A percentile compares a stretch with the other conserved stretches of the same genome.
phyloP scores from a whole-genome alignment of 331 rosid species.

The Telfairia occidentalis region DNA sequence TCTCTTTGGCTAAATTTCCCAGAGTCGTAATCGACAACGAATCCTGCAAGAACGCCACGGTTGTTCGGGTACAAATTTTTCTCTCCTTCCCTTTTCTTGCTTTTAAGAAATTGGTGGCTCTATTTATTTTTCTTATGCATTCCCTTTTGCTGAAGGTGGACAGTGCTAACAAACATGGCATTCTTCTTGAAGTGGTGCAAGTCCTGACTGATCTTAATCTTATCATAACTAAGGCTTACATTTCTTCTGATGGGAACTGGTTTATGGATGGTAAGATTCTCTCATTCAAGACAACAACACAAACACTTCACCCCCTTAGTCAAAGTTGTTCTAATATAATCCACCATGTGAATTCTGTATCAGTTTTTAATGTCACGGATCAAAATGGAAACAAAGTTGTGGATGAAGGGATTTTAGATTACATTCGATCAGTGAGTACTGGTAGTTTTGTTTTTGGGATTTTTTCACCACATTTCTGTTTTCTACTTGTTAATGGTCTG shows the following conservation, averaged over 20 bases:
- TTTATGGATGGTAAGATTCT: slow-evolving; percentile 80
- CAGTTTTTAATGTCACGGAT: slow-evolving; percentile 90
- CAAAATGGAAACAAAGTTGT: slow-evolving; percentile 77
- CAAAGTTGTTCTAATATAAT: not conserved
- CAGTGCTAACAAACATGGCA: slow-evolving; percentile 79
- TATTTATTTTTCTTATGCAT: not conserved
- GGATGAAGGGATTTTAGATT: slow-evolving; percentile 62
- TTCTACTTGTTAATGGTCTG: not conserved
- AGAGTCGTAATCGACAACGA: slow-evolving; percentile 84
- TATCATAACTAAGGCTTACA: slow-evolving; percentile 69
- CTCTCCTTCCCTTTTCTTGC: not conserved
- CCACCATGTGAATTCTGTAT: not conserved
- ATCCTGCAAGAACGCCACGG: slow-evolving; percentile 72
- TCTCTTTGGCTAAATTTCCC: not conserved
- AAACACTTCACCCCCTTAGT: not conserved
- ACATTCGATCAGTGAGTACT: slow-evolving; percentile 58
- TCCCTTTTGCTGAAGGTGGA: slow-evolving; percentile 49
- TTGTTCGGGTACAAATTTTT: slow-evolving; percentile 49
- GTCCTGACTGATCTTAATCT: slow-evolving; percentile 79
- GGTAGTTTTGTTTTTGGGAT: slow-evolving; percentile 12
- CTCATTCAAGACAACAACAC: not conserved
- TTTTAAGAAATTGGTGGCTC: not conserved
- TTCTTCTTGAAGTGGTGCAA: slow-evolving; percentile 85
- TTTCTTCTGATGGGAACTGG: slow-evolving; percentile 96
- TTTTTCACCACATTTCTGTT: not conserved